Base-by-base conservation (phyloP, 1,284 basidiomycete genomes). In the Coniferiporia weirii region DNA sequence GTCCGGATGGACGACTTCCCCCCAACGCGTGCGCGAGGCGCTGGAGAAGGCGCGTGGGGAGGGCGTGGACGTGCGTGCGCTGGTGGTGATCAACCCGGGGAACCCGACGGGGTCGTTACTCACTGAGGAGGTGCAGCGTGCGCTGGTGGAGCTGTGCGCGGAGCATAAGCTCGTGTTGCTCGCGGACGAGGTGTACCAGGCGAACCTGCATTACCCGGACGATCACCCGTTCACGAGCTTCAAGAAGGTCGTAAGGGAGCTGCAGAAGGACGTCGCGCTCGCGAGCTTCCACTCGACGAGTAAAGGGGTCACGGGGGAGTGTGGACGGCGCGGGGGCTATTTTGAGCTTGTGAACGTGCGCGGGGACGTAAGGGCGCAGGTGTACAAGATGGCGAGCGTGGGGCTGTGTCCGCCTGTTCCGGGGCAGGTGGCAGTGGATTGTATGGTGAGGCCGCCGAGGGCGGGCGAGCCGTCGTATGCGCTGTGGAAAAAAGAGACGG, bases 171-270 rank as follows among this genome's bases (percentile, higher is more conserved):
- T 98, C 59, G 85, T 96, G 15, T 82, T 98, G 49, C 82, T 97
- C 64, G 95, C 95, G 0, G 95, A 98, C 71, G 95, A 98, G 72
- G 95, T 98, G 9, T 97, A 98, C 79, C 95, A 98, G 73, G 78
- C 78, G 66, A 98, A 98, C 77, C 82, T 97, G 52, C 95, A 95
- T 75, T 77, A 81, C 55, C 77, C 75, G 46, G 68, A 73, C 6
- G 75, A 76, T 0, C 83, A 89, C 70, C 83, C 91, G 0, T 98
- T 98, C 79, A 83, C 85, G 55, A 94, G 91, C 7, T 97, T 98
- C 83, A 97, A 97, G 73, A 88, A 93, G 73, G 79, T 92, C 58
- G 81, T 96, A 2, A 76, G 79, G 48, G 75, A 81, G 61, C 73
- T 86, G 60, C 74, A 80, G 65, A 87, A 82, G 49, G 79, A 78